Evolutionary conservation across 2,329 filamentous ascomycete genomes (phyloP), one percentile per base, ranked within the genome.

Genomic region (Tolypocladium tundrense): DNA sequence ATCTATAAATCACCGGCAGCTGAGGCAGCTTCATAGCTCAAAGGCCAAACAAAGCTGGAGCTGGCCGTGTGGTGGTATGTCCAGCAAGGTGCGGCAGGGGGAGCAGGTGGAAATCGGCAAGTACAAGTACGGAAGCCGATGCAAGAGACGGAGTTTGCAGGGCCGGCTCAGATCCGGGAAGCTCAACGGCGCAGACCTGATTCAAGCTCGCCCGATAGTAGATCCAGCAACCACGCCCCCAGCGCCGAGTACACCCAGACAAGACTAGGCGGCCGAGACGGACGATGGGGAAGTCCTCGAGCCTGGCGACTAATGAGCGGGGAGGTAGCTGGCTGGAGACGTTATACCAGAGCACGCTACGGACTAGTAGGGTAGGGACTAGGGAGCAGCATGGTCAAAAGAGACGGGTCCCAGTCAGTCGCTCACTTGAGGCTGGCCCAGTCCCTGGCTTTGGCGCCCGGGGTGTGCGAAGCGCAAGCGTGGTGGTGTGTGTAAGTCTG

Each of bases 231-330:
- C 31, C 45, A 50, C 27, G 2, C 45, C 45, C 10, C 35, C 35
- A 33, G 13, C 24, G 33, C 43, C 41, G 39, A 53, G 21, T n/a
- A 42, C 27, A 42, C 43, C 21, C 13, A 21, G 21, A 14, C 43
- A 48, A 21, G 53, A 56, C 52, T 41, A 35, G 31, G 55, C 31
- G 42, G 43, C 42, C 54, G 50, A 54, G 56, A 53, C 52, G 31
- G 39, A 54, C 51, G 41, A 59, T 39, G 51, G 56, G 45, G 45
- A 50, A 31, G 52, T 51, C 39, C 39, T 41, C 45, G 21, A 43
- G 39, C 53, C 40, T 52, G 57, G 37, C 57, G 56, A 57, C 60
- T 60, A 55, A 57, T 50, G 55, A 54, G 56, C 48, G 54, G 54
- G 40, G 45, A 58, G 42, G 37, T 31, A 31, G 27, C 56, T 48